Base-by-base conservation (phyloP, 1,139 yeast species). In the Insectozyma bohioensis region DNA sequence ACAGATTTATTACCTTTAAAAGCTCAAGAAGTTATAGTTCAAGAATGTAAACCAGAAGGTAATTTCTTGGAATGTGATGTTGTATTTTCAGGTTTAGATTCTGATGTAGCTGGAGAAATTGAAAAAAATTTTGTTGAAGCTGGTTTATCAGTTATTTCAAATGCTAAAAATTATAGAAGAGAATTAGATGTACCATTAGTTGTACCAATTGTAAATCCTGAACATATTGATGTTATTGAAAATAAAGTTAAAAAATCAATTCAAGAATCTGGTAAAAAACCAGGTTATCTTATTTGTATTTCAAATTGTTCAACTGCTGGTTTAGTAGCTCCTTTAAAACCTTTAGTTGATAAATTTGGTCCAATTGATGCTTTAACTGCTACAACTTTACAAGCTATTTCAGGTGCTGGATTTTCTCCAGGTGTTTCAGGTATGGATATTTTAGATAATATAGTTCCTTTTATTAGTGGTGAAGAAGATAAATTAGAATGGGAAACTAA, bases 221-320 rank as follows among this genome's bases (percentile, higher is more conserved):
- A 87, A 47, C 99, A 92, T 60, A 68, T 92, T 51, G 80, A 80
- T 24, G 77, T 92, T 37, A 75, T 90, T 37, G 84, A 78, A 51
- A 65, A 75, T 38, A 78, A 76, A 52, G 67, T 81, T 20, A 62
- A 60, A 14, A 71, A 63, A 34, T 80, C 85, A 30, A 68, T 73
- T 9, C 65, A 66, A 11, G 81, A 80, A 31, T 12, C 21, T 6
- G 63, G 67, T 47, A 54, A 61, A 49, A 78, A 70, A 49, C 80
- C 80, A 33, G 99, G 98, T 25, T 85, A 76, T 62, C 83, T 87
- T 49, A 81, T 92, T 32, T 92, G 98, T 67, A 92, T 92, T 54
- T 90, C 97, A 39, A 92, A 92, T 72, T 92, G 99, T 67, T 88
- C 97, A 28, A 92, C 99, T 28, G 98, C 97, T 9, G 97, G 97